Percentiles rank a stretch among this genome's conserved stretches.
Conservation (phyloP, 2,329 filamentous ascomycete genomes). For the Pseudogymnoascus verrucosus region DNA sequence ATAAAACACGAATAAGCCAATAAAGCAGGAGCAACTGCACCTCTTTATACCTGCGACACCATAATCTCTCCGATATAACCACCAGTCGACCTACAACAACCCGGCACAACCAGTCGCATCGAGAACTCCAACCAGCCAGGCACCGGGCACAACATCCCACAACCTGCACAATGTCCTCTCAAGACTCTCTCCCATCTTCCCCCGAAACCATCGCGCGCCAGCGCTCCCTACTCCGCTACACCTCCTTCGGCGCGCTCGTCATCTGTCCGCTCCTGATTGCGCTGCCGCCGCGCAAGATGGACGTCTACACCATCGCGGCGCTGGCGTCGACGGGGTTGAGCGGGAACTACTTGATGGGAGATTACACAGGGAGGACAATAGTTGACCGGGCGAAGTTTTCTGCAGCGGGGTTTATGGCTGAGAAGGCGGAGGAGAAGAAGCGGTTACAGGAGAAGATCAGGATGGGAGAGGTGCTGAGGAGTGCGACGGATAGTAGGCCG, state of each 20-base stretch:
- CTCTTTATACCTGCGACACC: not conserved
- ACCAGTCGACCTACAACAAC: too few species aligned
- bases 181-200: not conserved
- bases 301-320: conserved; percentile 50
- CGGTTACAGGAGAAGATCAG: conserved; percentile 11
- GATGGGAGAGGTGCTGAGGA: conserved; percentile 29
- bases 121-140: not conserved
- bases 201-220: conserved; percentile 2
- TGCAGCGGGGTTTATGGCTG: conserved; percentile 3
- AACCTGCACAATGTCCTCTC: not conserved
- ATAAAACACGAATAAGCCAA: not conserved
- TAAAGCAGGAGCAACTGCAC: not conserved
- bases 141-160: not conserved
- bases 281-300: conserved; percentile 54
- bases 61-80: not conserved
- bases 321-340: conserved; percentile 30
- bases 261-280: conserved; percentile 45
- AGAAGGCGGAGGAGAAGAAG: conserved; percentile 17
- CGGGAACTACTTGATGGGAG: conserved; percentile 23
- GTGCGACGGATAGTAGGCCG: conserved; percentile 31
- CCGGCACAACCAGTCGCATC: not conserved
- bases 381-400: conserved; percentile 16
- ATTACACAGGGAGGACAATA: conserved; percentile 25
- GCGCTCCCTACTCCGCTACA: conserved; percentile 15
- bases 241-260: conserved; percentile 39